Base-by-base conservation (phyloP, 177 flowering plant species). In the Vitis hybrid region DNA sequence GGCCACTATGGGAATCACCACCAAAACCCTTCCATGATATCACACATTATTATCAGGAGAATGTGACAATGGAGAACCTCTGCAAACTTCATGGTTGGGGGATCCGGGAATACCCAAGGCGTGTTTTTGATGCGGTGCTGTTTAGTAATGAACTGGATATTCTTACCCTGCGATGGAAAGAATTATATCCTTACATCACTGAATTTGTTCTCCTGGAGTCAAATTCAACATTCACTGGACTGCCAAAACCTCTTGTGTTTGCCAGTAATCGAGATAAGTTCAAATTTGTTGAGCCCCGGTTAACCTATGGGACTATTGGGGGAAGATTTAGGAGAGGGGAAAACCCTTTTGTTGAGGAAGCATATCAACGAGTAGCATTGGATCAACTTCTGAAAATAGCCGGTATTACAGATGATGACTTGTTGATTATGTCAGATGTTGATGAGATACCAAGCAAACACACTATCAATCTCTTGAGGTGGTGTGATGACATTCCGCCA, bases 361-460 rank as follows among this genome's bases (percentile, higher is more conserved):
- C 89, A 39, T 82, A 74, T 68, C 89, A 86, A 67, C 77, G 89
- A 15, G 77, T 85, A 6, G 87, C 87, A 8, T 52, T 86, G 69
- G 90, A 87, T 66, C 84, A 75, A 29, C 86, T 87, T 48, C 78
- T 87, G 18, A 80, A 65, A 73, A 71, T 79, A 69, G 88, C 88
- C 1, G 90, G 90, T 14, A 86, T 84, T 58, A 52, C 75, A 9
- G 88, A 86, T 58, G 86, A 84, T 74, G 89, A 86, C 69, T 69
- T 86, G 74, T 56, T 86, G 75, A 84, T 86, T 57, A 84, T 86
- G 89, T 86, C 89, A 14, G 89, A 86, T 73, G 89, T 86, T 8
- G 89, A 86, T 71, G 89, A 86, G 82, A 86, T 86, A 10, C 89
- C 89, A 19, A 86, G 89, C 68, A 67, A 83, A 50, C 86, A 86